Conservation (phyloP, 2,329 filamentous ascomycete genomes). For the Elsinoe ampelina region DNA sequence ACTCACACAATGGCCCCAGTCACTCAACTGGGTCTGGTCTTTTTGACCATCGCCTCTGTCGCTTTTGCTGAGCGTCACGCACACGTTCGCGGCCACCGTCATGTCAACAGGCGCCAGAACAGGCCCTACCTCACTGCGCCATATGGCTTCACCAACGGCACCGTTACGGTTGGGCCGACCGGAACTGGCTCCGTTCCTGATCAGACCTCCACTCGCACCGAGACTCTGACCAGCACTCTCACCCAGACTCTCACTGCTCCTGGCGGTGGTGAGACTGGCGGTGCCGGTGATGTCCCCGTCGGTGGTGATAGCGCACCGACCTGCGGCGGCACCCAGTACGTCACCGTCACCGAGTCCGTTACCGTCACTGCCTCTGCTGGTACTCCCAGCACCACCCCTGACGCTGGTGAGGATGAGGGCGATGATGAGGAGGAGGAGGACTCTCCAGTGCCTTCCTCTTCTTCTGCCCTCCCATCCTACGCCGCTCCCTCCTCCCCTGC, state of each 20-base stretch:
- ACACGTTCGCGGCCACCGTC: slow-evolving; percentile 7
- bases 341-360: slow-evolving; percentile 11
- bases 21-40: slow-evolving; percentile 10
- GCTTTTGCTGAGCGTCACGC: slow-evolving; percentile 3
- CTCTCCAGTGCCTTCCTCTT: not conserved
- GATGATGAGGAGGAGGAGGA: not conserved
- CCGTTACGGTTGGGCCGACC: not conserved
- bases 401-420: not conserved
- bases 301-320: not conserved
- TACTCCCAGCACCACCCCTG: not conserved
- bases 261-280: not conserved
- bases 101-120: slow-evolving; percentile 4
- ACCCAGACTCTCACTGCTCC: slow-evolving; percentile 7
- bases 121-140: slow-evolving; percentile 1
- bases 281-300: slow-evolving; percentile 7
- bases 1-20: slow-evolving; percentile 9
- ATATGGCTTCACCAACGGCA: slow-evolving; percentile 10
- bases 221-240: slow-evolving; percentile 11
- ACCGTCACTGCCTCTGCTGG: slow-evolving; percentile 13
- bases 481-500: slow-evolving; percentile 9
- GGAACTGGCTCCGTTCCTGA: slow-evolving; percentile 2
- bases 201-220: slow-evolving; percentile 6
- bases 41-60: slow-evolving; percentile 11
- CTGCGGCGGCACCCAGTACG: slow-evolving; percentile 8
- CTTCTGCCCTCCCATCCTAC: slow-evolving; percentile 7